Percentiles rank a stretch among this genome's conserved stretches.
phyloP scores from a whole-genome alignment of 495 filamentous ascomycete genomes.

The Tuber calosporum region DNA sequence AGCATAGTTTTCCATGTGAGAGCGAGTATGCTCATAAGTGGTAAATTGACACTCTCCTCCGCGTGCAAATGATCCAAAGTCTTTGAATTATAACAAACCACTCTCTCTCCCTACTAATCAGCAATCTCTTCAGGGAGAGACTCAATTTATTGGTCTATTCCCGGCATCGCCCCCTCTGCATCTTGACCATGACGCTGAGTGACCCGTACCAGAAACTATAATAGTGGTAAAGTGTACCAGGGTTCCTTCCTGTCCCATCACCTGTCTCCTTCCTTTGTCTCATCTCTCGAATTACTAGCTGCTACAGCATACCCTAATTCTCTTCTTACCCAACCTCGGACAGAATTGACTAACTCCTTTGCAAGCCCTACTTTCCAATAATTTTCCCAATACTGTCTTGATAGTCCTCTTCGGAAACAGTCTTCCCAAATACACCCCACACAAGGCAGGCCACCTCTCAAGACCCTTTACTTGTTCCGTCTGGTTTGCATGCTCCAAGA shows the following conservation, averaged over 20 bases:
- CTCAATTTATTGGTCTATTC: constrained; percentile 28
- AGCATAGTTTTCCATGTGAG: constrained; percentile 87
- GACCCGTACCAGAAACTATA: constrained; percentile 68
- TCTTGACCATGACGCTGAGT: constrained; percentile 46
- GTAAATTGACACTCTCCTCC: constrained; percentile 57
- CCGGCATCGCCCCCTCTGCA: constrained; percentile 10
- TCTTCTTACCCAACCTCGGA: not conserved
- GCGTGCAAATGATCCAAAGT: constrained; percentile 73
- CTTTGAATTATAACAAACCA: constrained; percentile 62
- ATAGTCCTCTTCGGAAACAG: too few species aligned
- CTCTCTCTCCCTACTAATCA: constrained; percentile 46
- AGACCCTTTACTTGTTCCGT: constrained; percentile 55
- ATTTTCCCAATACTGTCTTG: not conserved
- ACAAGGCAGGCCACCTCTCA: constrained; percentile 70
- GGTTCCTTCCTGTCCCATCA: constrained; percentile 48
- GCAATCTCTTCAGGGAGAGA: constrained; percentile 44
- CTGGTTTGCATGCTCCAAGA: constrained; percentile 49
- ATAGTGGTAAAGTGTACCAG: constrained; percentile 56
- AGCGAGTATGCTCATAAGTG: constrained; percentile 54
- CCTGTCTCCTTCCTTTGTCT: constrained; percentile 39
- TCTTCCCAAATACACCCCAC: constrained; percentile 43
- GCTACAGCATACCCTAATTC: constrained; percentile 19
- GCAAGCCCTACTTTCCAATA: not conserved
- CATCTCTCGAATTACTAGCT: constrained; percentile 19
- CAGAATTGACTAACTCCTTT: not conserved